Evolutionary conservation across 371 early-diverging fungal species (phyloP).

Genomic region (Actinomortierella ambigua): DNA sequence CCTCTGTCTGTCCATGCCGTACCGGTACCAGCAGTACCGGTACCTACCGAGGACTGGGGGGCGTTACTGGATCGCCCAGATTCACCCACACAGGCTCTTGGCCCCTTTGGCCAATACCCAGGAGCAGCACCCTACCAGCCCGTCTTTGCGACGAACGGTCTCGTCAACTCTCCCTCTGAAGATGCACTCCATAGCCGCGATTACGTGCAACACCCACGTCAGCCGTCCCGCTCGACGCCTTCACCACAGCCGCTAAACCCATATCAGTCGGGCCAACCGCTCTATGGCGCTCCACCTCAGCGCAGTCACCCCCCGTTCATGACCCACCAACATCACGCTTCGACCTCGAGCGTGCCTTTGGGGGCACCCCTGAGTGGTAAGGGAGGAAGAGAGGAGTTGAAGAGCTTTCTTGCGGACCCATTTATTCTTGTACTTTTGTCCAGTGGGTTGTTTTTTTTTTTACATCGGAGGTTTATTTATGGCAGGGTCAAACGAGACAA

Average conservation of each 20-base stretch:
- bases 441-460: background rate
- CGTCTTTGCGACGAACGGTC: background rate
- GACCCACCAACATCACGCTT: constrained; percentile 22
- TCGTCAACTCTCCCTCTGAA: constrained; percentile 33
- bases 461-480: constrained; percentile 1
- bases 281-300: constrained; percentile 4
- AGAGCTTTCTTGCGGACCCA: background rate
- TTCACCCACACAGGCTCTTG: constrained; percentile 8
- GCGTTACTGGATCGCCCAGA: constrained; percentile 25
- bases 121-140: too few relatives aligned
- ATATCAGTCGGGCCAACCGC: too few relatives aligned
- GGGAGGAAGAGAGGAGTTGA: constrained; percentile 1
- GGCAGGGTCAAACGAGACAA: background rate
- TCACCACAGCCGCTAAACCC: too few relatives aligned
- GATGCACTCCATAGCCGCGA: constrained; percentile 12
- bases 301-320: constrained; percentile 9
- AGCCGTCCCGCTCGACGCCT: constrained; percentile 43
- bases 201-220: constrained; percentile 36
- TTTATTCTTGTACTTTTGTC: constrained; percentile 7
- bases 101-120: too few relatives aligned
- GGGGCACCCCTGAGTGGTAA: constrained; percentile 9
- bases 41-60: constrained; percentile 46
- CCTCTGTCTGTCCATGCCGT: constrained; percentile 16
- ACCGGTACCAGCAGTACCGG: constrained; percentile 48
- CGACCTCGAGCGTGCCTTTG: constrained; percentile 21